These are phyloP conservation scores for Pichia sp. DNA, from an alignment of 1,139 yeast genomes.

Conservation along the genomic window DNA sequence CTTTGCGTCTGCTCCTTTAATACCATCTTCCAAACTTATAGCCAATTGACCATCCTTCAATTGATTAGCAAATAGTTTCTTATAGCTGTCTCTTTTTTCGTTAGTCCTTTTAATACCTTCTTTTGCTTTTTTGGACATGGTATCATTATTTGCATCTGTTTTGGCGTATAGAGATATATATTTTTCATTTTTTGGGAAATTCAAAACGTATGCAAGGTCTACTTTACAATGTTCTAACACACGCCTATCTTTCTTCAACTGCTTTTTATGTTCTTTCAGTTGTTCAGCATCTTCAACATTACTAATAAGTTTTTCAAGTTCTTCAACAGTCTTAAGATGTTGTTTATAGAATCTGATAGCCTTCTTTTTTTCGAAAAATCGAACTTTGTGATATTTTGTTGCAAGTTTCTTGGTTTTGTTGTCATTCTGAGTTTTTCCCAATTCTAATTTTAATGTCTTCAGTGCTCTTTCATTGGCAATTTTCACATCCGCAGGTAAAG, in stretches of 20 bases:
- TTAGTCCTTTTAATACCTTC: constrained; percentile 42
- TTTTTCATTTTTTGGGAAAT: constrained; percentile 74
- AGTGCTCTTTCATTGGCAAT: constrained; percentile 83
- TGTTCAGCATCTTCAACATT: constrained; percentile 17
- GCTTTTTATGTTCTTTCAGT: constrained; percentile 37
- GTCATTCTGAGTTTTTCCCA: constrained; percentile 43
- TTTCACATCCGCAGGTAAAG: constrained; percentile 66
- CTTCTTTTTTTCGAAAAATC: constrained; percentile 87
- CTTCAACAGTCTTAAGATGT: constrained; percentile 41
- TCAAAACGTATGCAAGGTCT: constrained; percentile 68
- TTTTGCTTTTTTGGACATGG: constrained; percentile 32
- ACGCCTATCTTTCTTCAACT: constrained; percentile 43
- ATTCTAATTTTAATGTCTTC: constrained; percentile 60
- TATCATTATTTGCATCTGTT: constrained; percentile 14
- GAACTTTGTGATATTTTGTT: constrained; percentile 87
- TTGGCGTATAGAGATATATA: constrained; percentile 72
- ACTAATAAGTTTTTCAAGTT: constrained; percentile 24
- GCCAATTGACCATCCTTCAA: constrained; percentile 47
- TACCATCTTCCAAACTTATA: constrained; percentile 48
- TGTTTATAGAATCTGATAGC: constrained; percentile 69
- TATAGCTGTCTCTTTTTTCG: constrained; percentile 38
- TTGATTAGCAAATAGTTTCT: constrained; percentile 42
- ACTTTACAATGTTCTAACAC: constrained; percentile 51
- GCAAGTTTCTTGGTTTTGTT: constrained; percentile 51
- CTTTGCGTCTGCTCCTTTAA: constrained; percentile 33